Conservation (phyloP, 768 basidiomycete species). For the Rubroboletus satanas region DNA sequence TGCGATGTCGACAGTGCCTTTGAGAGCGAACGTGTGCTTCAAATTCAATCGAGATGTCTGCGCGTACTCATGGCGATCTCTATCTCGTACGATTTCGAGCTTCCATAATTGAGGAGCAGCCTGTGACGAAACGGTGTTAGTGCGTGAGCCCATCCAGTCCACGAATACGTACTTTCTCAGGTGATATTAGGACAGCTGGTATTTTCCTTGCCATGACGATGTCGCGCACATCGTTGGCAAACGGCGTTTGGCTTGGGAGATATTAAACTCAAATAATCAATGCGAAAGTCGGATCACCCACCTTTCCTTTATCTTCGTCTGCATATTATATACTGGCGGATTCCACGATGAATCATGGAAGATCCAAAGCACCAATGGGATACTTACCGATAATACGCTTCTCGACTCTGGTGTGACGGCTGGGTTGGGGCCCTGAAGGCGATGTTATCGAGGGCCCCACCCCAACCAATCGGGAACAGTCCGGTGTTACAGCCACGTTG, state of each 20-base stretch:
- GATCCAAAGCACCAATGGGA: not conserved
- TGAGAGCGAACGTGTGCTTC: conserved; percentile 75
- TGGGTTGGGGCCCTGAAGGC: conserved; percentile 42
- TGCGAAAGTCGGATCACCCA: conserved; percentile 19
- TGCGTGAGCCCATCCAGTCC: conserved; percentile 7
- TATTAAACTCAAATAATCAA: conserved; percentile 10
- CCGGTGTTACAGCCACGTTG: conserved; percentile 49
- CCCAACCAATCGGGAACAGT: conserved; percentile 43
- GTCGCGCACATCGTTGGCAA: conserved; percentile 53
- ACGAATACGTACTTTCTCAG: conserved; percentile 23
- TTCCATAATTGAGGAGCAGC: conserved; percentile 79
- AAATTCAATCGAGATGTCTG: conserved; percentile 32
- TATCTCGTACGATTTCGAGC: conserved; percentile 58
- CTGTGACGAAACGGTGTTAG: conserved; percentile 33
- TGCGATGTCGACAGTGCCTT: conserved; percentile 64
- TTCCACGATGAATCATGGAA: conserved; percentile 1
- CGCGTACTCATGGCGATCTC: conserved; percentile 34
- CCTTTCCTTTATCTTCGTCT: conserved; percentile 42
- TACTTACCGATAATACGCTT: conserved; percentile 50
- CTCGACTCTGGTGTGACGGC: conserved; percentile 45
- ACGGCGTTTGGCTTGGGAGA: conserved; percentile 45
- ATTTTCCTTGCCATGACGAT: conserved; percentile 45
- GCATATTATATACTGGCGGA: conserved; percentile 46
- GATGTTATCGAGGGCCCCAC: conserved; percentile 47
- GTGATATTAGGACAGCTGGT: conserved; percentile 40